Conservation (phyloP, 179 eudicot species). For the Beta macrorhiza region DNA sequence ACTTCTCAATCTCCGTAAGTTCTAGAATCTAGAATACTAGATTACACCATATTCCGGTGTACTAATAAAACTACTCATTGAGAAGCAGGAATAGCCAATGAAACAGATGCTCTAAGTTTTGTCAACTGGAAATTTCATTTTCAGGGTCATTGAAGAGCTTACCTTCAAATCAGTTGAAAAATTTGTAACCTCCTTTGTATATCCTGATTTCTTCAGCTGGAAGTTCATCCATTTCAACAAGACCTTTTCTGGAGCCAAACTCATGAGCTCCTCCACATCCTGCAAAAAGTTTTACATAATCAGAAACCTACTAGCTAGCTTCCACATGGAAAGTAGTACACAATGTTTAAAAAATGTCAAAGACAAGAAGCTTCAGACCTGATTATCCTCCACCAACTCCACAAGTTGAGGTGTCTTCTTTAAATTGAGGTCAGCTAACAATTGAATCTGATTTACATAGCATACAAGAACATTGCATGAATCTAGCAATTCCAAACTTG, state of each 20-base stretch:
- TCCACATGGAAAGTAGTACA: neutral
- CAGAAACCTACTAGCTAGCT: neutral
- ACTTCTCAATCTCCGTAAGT: neutral
- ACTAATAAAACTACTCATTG: neutral
- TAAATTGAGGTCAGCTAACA: slow-evolving; percentile 64
- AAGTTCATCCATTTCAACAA: slow-evolving; percentile 83
- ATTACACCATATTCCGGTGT: neutral
- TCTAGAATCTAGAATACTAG: neutral
- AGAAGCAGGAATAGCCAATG: neutral
- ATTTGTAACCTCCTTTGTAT: slow-evolving; percentile 59
- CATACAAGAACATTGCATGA: slow-evolving; percentile 5
- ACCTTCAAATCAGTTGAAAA: slow-evolving; percentile 76
- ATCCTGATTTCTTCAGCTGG: slow-evolving; percentile 72
- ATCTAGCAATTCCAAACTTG: slow-evolving; percentile 1
- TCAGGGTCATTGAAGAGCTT: slow-evolving; percentile 18
- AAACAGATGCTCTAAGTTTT: neutral
- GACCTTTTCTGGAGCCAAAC: slow-evolving; percentile 71
- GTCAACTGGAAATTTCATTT: neutral
- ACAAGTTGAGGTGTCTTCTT: slow-evolving; percentile 83
- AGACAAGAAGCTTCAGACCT: slow-evolving; percentile 36
- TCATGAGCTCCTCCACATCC: slow-evolving; percentile 84
- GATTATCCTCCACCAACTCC: slow-evolving; percentile 70
- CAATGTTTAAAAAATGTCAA: neutral
- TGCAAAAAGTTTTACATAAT: slow-evolving; percentile 23
- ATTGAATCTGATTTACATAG: slow-evolving; percentile 56